Base-by-base conservation (phyloP, 768 basidiomycete species). In the Serendipita vermifera region DNA sequence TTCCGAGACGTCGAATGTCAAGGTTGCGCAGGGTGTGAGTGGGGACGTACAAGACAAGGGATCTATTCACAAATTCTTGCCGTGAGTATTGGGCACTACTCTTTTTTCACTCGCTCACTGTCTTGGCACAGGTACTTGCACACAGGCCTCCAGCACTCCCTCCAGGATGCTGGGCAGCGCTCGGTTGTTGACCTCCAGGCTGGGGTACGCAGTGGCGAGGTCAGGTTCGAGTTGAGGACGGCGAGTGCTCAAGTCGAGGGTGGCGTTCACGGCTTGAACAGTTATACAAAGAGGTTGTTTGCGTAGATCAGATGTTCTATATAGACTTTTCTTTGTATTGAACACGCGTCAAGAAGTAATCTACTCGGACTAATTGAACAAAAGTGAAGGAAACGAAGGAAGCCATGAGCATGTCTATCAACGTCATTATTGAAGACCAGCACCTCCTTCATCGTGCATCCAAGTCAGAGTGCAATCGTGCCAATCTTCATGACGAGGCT, bases 41-140 rank as follows among this genome's bases (percentile, higher is more conserved):
- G 94, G 94, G 11, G 91, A 97, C 63, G 94, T 98, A 9, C 87
- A 89, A 69, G 94, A 99, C 70, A 97, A 96, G 75, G 96, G 96
- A 4, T 89, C 87, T 59, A 81, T 97, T 62, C 84, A 81, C 72
- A 85, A 86, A 54, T 98, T 98, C 70, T 66, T 98, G 54, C 94
- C 93, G 2, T 51, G 22, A 9, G 46, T 51, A 51, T 7, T 26
- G n/a, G n/a, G 5, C 9, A 20, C 7, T n/a, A 2, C 32, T 7
- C 29, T 7, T 72, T 9, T 7, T 43, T 22, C 20, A 72, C 64
- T 60, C 72, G 29, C 67, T 66, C 61, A 66, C 69, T 33, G 71
- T 69, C 59, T 60, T 73, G n/a, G 57, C 43, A 51, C n/a, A 51
- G 46, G 24, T 92, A 89, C 65, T 71, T 91, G 33, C 71, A 85